phyloP scores from a whole-genome alignment of 225 moss, liverwort and hornwort genomes.

The Pseudoscleropodium purum region DNA sequence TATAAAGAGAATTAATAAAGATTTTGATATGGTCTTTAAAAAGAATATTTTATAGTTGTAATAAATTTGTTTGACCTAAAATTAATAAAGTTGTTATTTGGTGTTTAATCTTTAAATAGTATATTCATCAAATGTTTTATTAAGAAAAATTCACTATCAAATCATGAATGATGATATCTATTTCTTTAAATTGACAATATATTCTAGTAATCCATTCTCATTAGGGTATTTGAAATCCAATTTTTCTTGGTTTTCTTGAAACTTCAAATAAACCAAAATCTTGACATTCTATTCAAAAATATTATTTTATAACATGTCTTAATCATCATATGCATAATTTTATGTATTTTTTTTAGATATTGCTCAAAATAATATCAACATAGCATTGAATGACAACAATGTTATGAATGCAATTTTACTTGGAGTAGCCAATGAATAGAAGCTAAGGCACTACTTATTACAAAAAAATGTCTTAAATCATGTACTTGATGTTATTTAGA shows the following conservation, averaged over 20 bases:
- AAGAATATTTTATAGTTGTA: neutral
- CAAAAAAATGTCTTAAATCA: neutral
- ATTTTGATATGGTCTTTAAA: neutral
- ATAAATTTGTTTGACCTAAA: neutral
- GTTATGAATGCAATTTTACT: neutral
- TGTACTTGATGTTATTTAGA: neutral
- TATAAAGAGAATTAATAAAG: neutral
- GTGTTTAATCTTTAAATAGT: neutral
- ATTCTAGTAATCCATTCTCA: neutral
- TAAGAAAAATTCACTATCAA: no score
- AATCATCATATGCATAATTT: neutral
- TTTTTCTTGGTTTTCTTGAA: neutral
- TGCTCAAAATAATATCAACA: neutral
- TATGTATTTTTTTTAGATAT: neutral
- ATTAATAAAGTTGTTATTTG: no score
- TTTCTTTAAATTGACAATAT: neutral
- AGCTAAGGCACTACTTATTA: no score
- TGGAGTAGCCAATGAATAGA: neutral
- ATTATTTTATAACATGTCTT: neutral
- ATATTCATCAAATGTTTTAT: rapidly evolving
- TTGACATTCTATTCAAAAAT: neutral
- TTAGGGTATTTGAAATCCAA: neutral
- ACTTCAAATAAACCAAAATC: no score
- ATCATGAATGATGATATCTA: neutral
- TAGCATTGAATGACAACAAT: no score